phyloP scores from a whole-genome alignment of 257 asterid species.

The Lycium ferocissimum region DNA sequence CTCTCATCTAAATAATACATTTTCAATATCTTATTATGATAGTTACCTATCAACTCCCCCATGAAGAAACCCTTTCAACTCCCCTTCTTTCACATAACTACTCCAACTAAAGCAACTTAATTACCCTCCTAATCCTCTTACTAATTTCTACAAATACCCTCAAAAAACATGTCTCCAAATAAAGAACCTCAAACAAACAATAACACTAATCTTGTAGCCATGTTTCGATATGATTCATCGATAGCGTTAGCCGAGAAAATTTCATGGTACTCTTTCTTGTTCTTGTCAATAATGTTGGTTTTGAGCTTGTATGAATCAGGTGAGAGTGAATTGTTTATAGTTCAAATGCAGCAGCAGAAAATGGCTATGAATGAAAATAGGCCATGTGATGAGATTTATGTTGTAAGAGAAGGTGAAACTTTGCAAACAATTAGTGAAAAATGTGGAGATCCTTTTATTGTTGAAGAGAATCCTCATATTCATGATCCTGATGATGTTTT shows the following conservation, averaged over 20 bases:
- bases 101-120: slow-evolving; percentile 44
- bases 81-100: slow-evolving; percentile 35
- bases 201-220: slow-evolving; percentile 27
- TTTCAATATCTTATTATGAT: slow-evolving; percentile 30
- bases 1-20: slow-evolving; percentile 28
- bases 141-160: slow-evolving; percentile 29
- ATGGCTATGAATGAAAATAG: neutral
- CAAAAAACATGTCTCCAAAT: slow-evolving; percentile 6
- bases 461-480: slow-evolving; percentile 90
- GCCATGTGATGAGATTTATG: slow-evolving; percentile 78
- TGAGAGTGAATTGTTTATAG: slow-evolving; percentile 38
- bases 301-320: slow-evolving; percentile 51
- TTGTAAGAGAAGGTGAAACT: slow-evolving; percentile 83
- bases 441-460: slow-evolving; percentile 83
- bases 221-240: slow-evolving; percentile 46
- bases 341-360: neutral
- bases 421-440: slow-evolving; percentile 74
- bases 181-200: slow-evolving; percentile 23
- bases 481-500: slow-evolving; percentile 90
- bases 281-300: slow-evolving; percentile 48
- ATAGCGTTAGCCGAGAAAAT: slow-evolving; percentile 44
- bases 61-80: no score
- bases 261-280: slow-evolving; percentile 48
- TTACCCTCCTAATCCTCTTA: slow-evolving; percentile 35
- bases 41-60: slow-evolving; percentile 42